Evolutionary conservation across 768 basidiomycete species (phyloP).

Genomic region (Phylloporus sp.): DNA sequence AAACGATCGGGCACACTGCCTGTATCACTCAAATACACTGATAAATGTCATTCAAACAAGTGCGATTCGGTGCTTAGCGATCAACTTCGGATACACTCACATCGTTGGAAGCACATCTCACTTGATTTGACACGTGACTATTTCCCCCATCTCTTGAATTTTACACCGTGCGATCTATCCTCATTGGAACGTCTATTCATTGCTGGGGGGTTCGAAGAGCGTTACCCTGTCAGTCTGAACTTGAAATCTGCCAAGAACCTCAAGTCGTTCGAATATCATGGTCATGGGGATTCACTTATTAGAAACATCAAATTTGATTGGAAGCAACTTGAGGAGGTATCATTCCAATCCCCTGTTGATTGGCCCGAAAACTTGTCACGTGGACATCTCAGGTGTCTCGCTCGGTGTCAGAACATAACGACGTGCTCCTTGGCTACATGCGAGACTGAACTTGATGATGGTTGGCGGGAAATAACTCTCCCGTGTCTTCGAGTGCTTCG

Average conservation of each 20-base stretch:
- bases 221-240: background rate
- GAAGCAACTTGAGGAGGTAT: constrained; percentile 13
- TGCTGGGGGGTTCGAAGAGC: background rate
- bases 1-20: constrained; percentile 10
- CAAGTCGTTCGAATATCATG: constrained; percentile 11
- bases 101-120: constrained; percentile 15
- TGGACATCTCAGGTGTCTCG: constrained; percentile 5
- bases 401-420: constrained; percentile 17
- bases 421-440: constrained; percentile 10
- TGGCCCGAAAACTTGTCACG: background rate
- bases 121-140: constrained; percentile 6
- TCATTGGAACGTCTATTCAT: constrained; percentile 12
- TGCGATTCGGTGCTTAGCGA: constrained; percentile 18
- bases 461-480: constrained; percentile 2
- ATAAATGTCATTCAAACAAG: too few species aligned
- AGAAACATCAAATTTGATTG: constrained; percentile 5
- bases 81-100: constrained; percentile 10
- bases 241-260: constrained; percentile 10
- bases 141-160: constrained; percentile 8
- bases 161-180: constrained; percentile 11
- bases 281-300: background rate
- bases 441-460: too few species aligned
- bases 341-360: constrained; percentile 9
- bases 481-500: constrained; percentile 13
- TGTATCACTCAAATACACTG: constrained; percentile 18